A percentile compares a stretch with the other conserved stretches of the same genome.
Evolutionary conservation across 441 rosid genomes (phyloP).

Genomic region (Breynia disticha): DNA sequence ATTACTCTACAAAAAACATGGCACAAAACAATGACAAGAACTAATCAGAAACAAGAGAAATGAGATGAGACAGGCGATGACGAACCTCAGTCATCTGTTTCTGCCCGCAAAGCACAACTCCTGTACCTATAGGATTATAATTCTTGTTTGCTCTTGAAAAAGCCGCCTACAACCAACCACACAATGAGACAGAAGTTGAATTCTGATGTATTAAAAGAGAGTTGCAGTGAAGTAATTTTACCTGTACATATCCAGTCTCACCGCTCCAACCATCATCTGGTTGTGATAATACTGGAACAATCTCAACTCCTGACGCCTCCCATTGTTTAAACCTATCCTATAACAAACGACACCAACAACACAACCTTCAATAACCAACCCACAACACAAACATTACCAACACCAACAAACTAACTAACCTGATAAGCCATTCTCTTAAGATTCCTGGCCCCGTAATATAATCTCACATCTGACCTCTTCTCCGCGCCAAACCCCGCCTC

Average conservation of each 20-base stretch:
- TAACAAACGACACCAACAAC: background rate
- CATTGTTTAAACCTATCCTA: slow-evolving; percentile 88
- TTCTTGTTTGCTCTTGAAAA: slow-evolving; percentile 60
- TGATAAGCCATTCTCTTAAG: slow-evolving; percentile 94
- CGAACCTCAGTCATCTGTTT: slow-evolving; percentile 93
- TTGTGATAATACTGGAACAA: slow-evolving; percentile 77
- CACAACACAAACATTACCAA: background rate
- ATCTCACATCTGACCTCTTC: slow-evolving; percentile 73
- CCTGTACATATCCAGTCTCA: slow-evolving; percentile 91
- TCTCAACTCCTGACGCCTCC: slow-evolving; percentile 85
- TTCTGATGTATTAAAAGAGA: background rate
- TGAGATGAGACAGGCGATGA: background rate
- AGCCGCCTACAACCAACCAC: slow-evolving; percentile 53
- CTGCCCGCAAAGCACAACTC: slow-evolving; percentile 87
- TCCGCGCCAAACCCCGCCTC: slow-evolving; percentile 82
- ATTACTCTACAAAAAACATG: too few relatives aligned
- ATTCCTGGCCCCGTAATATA: slow-evolving; percentile 90
- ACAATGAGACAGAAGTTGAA: slow-evolving; percentile 4
- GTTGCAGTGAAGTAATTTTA: slow-evolving; percentile 15
- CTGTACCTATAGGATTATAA: slow-evolving; percentile 45
- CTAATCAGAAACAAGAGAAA: background rate
- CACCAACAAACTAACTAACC: slow-evolving; percentile 30
- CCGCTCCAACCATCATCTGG: slow-evolving; percentile 78
- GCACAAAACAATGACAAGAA: background rate
- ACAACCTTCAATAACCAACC: slow-evolving; percentile 3